Evolutionary conservation across 129 eudicot genomes (phyloP).

Genomic region (Flaveria trinervia): DNA sequence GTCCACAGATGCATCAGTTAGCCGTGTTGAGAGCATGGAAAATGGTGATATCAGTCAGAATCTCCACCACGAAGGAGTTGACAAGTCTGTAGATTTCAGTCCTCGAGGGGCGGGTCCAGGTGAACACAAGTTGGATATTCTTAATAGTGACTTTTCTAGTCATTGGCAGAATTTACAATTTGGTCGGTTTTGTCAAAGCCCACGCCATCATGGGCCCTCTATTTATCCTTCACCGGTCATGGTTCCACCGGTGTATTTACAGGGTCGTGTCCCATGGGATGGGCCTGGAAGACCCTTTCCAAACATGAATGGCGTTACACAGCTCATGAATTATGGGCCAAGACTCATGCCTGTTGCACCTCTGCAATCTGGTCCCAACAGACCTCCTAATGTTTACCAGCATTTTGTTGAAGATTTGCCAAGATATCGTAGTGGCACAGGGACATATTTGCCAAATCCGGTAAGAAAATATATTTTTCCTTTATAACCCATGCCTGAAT

Average conservation of each 20-base stretch:
- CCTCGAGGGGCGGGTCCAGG: slow-evolving; percentile 35
- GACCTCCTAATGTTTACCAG: slow-evolving; percentile 73
- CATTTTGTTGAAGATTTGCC: slow-evolving; percentile 76
- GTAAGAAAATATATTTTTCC: slow-evolving; percentile 46
- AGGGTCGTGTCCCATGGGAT: slow-evolving; percentile 86
- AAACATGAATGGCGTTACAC: slow-evolving; percentile 62
- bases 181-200: slow-evolving; percentile 84
- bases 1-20: slow-evolving; percentile 47
- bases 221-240: slow-evolving; percentile 66
- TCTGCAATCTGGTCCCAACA: slow-evolving; percentile 51
- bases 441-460: slow-evolving; percentile 91
- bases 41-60: slow-evolving; percentile 51
- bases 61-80: slow-evolving; percentile 43
- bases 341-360: slow-evolving; percentile 74
- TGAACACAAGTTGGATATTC: slow-evolving; percentile 66
- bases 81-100: slow-evolving; percentile 49
- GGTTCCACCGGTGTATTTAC: slow-evolving; percentile 89
- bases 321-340: slow-evolving; percentile 82
- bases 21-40: slow-evolving; percentile 49
- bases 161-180: slow-evolving; percentile 90
- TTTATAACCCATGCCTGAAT: not conserved
- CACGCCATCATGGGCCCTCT: slow-evolving; percentile 50
- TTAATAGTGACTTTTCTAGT: slow-evolving; percentile 80
- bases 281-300: slow-evolving; percentile 83
- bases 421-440: slow-evolving; percentile 90